Conservation (phyloP, 2,329 filamentous ascomycete species). For the Fusarium subtropicale region DNA sequence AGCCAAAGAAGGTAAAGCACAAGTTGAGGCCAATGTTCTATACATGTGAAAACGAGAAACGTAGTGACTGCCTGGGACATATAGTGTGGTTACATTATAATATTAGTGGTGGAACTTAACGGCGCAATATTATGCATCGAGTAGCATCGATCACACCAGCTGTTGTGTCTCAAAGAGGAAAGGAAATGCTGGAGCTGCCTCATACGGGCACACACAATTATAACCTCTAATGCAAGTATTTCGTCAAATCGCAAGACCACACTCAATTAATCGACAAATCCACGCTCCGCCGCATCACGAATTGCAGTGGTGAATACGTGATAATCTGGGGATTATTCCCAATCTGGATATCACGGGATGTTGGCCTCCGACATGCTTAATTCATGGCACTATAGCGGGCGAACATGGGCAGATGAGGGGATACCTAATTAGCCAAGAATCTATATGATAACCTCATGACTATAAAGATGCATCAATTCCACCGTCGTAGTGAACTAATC, state of each 20-base stretch:
- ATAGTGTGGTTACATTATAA: not conserved
- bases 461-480: constrained; percentile 15
- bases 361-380: constrained; percentile 34
- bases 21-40: too few species aligned
- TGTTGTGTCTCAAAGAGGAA: not conserved
- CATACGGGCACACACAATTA: not conserved
- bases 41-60: too few species aligned
- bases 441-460: not conserved
- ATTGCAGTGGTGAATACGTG: not conserved
- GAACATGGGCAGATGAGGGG: constrained; percentile 9
- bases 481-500: not conserved
- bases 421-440: not conserved
- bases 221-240: not conserved
- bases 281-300: not conserved
- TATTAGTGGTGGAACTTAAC: constrained; percentile 8
- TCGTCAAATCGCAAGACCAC: not conserved
- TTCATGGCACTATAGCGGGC: constrained; percentile 13
- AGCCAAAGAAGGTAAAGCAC: too few species aligned
- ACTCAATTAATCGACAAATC: not conserved
- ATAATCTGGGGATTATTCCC: constrained; percentile 10
- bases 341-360: constrained; percentile 30
- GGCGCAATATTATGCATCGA: not conserved
- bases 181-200: not conserved
- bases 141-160: not conserved
- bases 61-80: not conserved